Percentiles rank a stretch among this genome's conserved stretches.
phyloP scores from a whole-genome alignment of 2,329 filamentous ascomycete genomes.

The Nemania bipapillata region DNA sequence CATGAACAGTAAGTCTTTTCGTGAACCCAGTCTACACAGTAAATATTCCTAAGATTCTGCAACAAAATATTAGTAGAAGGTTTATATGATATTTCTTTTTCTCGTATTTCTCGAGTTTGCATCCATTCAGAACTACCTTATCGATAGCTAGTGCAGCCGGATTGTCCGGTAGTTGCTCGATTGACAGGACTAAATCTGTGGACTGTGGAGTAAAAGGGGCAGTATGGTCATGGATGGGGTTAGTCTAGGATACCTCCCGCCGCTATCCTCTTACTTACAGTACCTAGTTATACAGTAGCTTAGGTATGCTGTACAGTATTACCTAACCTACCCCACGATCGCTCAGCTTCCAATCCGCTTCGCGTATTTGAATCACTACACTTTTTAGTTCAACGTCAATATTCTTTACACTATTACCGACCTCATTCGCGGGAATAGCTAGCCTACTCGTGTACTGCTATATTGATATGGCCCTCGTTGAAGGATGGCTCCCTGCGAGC shows the following conservation, averaged over 20 bases:
- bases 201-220: background rate
- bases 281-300: background rate
- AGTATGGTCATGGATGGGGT: background rate
- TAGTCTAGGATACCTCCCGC: constrained; percentile 7
- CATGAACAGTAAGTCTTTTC: background rate
- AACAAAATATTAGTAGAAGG: too few relatives aligned
- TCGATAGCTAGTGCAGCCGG: constrained; percentile 10
- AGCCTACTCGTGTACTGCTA: background rate
- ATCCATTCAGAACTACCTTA: background rate
- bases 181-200: background rate
- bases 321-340: background rate
- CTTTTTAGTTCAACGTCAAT: background rate
- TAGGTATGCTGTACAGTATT: background rate
- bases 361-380: background rate
- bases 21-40: background rate
- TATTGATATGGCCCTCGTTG: constrained; percentile 59
- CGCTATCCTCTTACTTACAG: background rate
- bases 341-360: background rate
- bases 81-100: too few relatives aligned
- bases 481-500: constrained; percentile 68
- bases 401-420: constrained; percentile 3
- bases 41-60: too few relatives aligned
- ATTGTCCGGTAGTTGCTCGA: background rate
- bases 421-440: background rate
- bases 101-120: too few relatives aligned